phyloP scores from a whole-genome alignment of 2,329 filamentous ascomycete species.

The Claviceps sp. region DNA sequence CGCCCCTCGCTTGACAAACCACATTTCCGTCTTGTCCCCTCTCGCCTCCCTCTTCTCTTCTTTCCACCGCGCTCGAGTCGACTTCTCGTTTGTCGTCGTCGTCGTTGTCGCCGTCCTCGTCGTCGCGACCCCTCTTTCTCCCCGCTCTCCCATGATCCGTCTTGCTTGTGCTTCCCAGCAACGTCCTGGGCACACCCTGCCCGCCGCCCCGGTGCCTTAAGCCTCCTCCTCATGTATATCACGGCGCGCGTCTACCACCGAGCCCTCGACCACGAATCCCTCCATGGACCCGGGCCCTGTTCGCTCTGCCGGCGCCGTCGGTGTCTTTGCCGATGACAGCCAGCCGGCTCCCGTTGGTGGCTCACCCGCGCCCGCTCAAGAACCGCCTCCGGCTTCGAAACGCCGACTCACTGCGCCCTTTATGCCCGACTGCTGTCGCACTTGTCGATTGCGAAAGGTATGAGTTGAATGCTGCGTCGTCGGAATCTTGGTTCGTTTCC shows the following conservation, averaged over 20 bases:
- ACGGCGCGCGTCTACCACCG: background rate
- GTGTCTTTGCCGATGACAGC: constrained; percentile 4
- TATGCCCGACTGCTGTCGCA: constrained; percentile 22
- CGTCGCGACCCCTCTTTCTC: too few relatives aligned
- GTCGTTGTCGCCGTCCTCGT: too few relatives aligned
- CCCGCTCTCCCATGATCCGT: too few relatives aligned
- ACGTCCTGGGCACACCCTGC: too few relatives aligned
- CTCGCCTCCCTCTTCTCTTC: too few relatives aligned
- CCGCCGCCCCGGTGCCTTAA: too few relatives aligned
- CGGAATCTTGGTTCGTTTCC: too few relatives aligned
- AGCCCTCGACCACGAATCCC: constrained; percentile 3
- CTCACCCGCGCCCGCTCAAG: constrained; percentile 5
- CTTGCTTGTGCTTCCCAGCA: too few relatives aligned
- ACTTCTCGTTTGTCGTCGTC: too few relatives aligned
- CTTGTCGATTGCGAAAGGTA: constrained; percentile 26
- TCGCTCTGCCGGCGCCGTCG: background rate
- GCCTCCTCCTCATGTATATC: constrained; percentile 8
- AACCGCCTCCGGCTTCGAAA: constrained; percentile 15
- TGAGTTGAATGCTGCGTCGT: background rate
- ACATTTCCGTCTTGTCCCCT: too few relatives aligned
- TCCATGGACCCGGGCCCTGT: constrained; percentile 8
- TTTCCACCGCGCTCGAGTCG: too few relatives aligned
- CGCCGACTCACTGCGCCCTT: constrained; percentile 18
- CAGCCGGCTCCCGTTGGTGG: background rate
- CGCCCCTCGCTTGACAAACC: too few relatives aligned